Conservation (phyloP, 2,329 filamentous ascomycete species). For the Claviceps pazoutovae region DNA sequence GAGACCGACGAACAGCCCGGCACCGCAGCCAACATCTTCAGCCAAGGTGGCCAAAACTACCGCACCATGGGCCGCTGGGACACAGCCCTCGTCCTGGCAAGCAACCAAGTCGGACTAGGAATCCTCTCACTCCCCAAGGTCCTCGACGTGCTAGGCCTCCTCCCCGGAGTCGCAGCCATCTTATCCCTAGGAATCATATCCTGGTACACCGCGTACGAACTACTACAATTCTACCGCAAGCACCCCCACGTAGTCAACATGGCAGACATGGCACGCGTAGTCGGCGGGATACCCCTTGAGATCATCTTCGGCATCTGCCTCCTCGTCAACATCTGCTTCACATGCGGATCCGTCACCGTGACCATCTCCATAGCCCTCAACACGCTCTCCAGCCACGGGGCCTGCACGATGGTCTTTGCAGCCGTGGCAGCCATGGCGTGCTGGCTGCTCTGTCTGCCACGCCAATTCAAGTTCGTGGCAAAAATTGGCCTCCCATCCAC, state of each 20-base stretch:
- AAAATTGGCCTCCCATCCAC: conserved; percentile 19
- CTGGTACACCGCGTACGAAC: conserved; percentile 36
- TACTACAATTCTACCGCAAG: conserved; percentile 53
- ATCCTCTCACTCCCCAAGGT: conserved; percentile 58
- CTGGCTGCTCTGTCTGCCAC: conserved; percentile 49
- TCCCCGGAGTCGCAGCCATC: conserved; percentile 55
- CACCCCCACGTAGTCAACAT: conserved; percentile 58
- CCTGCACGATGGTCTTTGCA: conserved; percentile 57
- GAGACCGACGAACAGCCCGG: background rate
- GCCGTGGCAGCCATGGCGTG: conserved; percentile 10
- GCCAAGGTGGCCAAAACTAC: conserved; percentile 18
- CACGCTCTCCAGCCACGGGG: conserved; percentile 45
- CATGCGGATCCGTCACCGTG: conserved; percentile 52
- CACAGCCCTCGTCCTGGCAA: conserved; percentile 18
- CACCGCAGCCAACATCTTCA: conserved; percentile 14
- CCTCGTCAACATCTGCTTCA: conserved; percentile 58
- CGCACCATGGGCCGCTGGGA: conserved; percentile 22
- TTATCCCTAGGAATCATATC: conserved; percentile 51
- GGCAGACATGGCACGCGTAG: conserved; percentile 50
- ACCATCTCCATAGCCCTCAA: conserved; percentile 55
- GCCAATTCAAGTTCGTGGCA: conserved; percentile 50
- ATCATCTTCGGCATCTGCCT: conserved; percentile 41
- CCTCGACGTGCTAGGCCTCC: conserved; percentile 52
- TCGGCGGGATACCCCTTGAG: conserved; percentile 21
- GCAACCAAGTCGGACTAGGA: conserved; percentile 23